Percentiles rank a stretch among this genome's conserved stretches.
Evolutionary conservation across 78 protist species (phyloP).

Genomic region (Speleostelium caveatum): DNA sequence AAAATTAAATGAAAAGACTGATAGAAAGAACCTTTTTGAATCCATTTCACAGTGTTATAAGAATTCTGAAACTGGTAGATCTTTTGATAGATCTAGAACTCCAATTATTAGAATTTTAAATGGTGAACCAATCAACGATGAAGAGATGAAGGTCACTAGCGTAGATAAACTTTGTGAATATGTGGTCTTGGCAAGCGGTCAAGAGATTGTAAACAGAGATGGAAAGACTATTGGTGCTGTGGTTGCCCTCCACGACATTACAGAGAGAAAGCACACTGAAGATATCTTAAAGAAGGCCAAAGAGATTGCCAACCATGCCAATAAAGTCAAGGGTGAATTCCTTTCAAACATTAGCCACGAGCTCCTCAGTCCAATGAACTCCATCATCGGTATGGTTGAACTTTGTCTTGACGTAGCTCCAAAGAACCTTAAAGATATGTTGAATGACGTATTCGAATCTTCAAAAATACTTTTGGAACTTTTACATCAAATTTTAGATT

Average conservation of each 20-base stretch:
- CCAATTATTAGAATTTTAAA: conserved; percentile 24
- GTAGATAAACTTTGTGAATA: not conserved
- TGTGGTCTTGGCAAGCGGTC: conserved; percentile 43
- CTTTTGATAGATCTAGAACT: not conserved
- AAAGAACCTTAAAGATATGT: conserved; percentile 31
- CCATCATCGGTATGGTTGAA: conserved; percentile 65
- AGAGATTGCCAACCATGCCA: conserved; percentile 28
- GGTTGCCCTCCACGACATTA: conserved; percentile 39
- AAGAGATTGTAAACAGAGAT: conserved; percentile 45
- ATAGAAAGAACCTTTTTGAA: conserved; percentile 6
- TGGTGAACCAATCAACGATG: conserved; percentile 36
- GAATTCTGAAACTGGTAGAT: not conserved
- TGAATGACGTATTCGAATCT: conserved; percentile 29
- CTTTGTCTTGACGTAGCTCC: conserved; percentile 48
- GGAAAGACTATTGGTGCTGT: conserved; percentile 45
- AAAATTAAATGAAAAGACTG: conserved; percentile 8
- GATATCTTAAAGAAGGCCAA: conserved; percentile 20
- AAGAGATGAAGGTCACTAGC: conserved; percentile 5
- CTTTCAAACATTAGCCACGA: conserved; percentile 70
- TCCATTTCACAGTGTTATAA: conserved; percentile 11
- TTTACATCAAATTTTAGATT: conserved; percentile 45
- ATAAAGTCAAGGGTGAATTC: conserved; percentile 40
- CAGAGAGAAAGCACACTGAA: conserved; percentile 29
- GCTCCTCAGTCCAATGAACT: conserved; percentile 63
- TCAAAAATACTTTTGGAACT: conserved; percentile 27